Evolutionary conservation across 208 protist genomes (phyloP).

Genomic region (Tritrichomonas foetus): DNA sequence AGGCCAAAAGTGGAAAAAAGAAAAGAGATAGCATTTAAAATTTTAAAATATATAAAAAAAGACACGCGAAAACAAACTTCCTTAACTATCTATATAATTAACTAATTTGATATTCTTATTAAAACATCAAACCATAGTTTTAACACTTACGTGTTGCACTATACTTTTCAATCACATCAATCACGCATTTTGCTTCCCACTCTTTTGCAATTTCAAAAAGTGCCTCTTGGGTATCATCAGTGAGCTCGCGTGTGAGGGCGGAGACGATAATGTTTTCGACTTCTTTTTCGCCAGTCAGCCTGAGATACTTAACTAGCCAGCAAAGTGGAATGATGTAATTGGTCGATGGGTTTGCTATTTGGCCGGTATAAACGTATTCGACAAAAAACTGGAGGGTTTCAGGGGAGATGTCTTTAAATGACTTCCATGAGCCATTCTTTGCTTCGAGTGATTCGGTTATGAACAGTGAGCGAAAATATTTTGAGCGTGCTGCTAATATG

Average conservation of each 20-base stretch:
- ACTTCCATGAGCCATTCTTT: background rate
- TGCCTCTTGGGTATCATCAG: background rate
- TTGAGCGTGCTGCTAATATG: background rate
- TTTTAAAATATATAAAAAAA: too few species aligned
- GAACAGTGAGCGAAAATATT: background rate
- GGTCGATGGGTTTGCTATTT: background rate
- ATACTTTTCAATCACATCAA: background rate
- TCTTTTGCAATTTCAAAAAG: background rate
- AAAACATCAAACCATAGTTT: background rate
- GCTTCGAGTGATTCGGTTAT: background rate
- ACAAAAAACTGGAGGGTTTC: background rate
- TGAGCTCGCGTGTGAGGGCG: background rate
- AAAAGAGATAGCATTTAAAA: too few species aligned
- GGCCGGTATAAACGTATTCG: constrained; percentile 5
- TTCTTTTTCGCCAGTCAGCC: background rate
- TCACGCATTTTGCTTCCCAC: background rate
- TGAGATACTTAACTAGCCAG: background rate
- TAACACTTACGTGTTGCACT: background rate
- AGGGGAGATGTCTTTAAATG: background rate
- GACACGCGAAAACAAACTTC: too few species aligned
- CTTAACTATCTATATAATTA: too few species aligned
- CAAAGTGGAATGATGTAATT: background rate
- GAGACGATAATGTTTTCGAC: constrained; percentile 34
- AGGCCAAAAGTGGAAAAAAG: too few species aligned
- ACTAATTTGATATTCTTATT: too few species aligned